phyloP scores from a whole-genome alignment of 2,329 filamentous ascomycete species.

The Lojkania enalia region DNA sequence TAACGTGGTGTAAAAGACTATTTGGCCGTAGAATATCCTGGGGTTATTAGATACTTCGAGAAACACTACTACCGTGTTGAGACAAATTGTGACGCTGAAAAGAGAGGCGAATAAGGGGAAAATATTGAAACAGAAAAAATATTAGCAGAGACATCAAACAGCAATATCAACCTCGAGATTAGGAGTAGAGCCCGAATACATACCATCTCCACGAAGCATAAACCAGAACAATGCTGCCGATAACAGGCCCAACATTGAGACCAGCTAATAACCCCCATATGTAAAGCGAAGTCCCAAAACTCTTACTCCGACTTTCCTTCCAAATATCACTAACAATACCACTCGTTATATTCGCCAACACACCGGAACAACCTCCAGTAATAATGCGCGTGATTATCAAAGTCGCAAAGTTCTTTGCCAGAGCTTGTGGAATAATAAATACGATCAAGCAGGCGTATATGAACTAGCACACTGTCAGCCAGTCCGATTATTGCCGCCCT shows the following conservation, averaged over 20 bases:
- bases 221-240: slow-evolving; percentile 46
- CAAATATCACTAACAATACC: slow-evolving; percentile 44
- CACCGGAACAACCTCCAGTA: slow-evolving; percentile 49
- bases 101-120: not conserved
- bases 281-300: slow-evolving; percentile 49
- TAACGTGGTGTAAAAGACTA: slow-evolving; percentile 51
- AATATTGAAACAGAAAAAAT: too few relatives aligned
- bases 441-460: slow-evolving; percentile 48
- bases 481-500: not conserved
- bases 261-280: slow-evolving; percentile 50
- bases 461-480: slow-evolving; percentile 17
- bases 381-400: slow-evolving; percentile 51
- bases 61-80: not conserved
- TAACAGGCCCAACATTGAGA: slow-evolving; percentile 50
- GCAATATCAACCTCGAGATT: too few relatives aligned
- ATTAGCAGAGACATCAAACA: too few relatives aligned
- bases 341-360: slow-evolving; percentile 47
- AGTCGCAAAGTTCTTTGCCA: slow-evolving; percentile 52
- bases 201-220: slow-evolving; percentile 50
- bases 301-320: slow-evolving; percentile 44
- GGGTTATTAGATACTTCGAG: slow-evolving; percentile 4
- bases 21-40: slow-evolving; percentile 52
- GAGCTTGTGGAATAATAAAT: slow-evolving; percentile 48
- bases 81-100: too few relatives aligned
- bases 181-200: too few relatives aligned